Percentiles rank a stretch among this genome's conserved stretches.
These are phyloP conservation scores for Chaetomium tenue DNA, from an alignment of 495 filamentous ascomycete species.

Conservation along the genomic window DNA sequence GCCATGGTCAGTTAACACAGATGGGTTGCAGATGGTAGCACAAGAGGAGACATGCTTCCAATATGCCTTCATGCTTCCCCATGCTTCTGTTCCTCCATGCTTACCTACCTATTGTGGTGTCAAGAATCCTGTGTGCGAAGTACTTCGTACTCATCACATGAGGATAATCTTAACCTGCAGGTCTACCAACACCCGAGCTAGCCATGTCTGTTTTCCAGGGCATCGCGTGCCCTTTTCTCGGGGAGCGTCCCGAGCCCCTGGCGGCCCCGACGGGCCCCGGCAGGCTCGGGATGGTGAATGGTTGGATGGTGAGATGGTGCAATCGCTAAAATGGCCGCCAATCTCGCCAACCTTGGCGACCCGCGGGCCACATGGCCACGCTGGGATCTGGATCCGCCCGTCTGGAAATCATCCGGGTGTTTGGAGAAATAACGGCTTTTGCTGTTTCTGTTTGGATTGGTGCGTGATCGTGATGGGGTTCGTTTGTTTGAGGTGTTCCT, in stretches of 20 bases:
- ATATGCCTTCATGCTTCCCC: too few relatives aligned
- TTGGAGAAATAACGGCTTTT: conserved; percentile 1
- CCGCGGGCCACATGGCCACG: conserved; percentile 22
- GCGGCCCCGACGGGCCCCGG: background rate
- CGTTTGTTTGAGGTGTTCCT: too few relatives aligned
- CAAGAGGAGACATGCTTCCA: background rate
- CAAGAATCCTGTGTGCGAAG: too few relatives aligned
- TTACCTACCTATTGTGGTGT: too few relatives aligned
- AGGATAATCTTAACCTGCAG: background rate
- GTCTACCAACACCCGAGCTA: background rate
- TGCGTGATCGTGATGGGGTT: background rate
- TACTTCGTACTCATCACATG: background rate
- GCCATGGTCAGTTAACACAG: too few relatives aligned
- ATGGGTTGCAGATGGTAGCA: background rate
- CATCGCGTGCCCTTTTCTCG: background rate
- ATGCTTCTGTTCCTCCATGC: too few relatives aligned
- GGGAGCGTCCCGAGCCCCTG: background rate
- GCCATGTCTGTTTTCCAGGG: too few relatives aligned
- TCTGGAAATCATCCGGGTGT: conserved; percentile 9
- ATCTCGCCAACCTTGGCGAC: conserved; percentile 16
- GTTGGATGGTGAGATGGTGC: background rate
- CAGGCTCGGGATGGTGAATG: conserved; percentile 4
- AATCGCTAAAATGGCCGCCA: conserved; percentile 12
- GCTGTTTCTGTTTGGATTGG: background rate
- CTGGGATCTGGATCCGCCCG: conserved; percentile 24